Percentiles rank a stretch among this genome's conserved stretches.
phyloP scores from a whole-genome alignment of 2,329 filamentous ascomycete species.

The Aureobasidium sp. region DNA sequence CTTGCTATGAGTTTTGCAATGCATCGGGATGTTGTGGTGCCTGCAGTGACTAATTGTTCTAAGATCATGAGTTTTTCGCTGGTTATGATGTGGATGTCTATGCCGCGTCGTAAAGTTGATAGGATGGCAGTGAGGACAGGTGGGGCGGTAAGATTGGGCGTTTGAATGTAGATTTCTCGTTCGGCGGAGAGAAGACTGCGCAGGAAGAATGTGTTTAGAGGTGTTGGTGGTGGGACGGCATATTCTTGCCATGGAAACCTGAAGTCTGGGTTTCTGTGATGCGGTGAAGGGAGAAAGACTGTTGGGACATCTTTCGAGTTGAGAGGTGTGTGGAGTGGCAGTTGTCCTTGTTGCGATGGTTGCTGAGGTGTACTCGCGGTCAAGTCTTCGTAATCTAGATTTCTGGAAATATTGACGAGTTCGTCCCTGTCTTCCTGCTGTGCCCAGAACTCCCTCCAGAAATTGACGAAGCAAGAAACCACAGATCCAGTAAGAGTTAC shows the following conservation, averaged over 20 bases:
- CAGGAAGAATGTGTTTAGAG: conserved; percentile 58
- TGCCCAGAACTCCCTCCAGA: conserved; percentile 64
- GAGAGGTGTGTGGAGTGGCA: background rate
- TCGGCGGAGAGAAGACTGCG: conserved; percentile 48
- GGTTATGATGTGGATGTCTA: conserved; percentile 46
- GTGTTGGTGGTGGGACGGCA: conserved; percentile 50
- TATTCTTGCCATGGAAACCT: conserved; percentile 44
- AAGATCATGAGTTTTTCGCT: conserved; percentile 39
- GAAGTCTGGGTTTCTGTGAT: conserved; percentile 61
- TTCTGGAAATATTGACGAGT: background rate
- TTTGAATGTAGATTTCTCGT: conserved; percentile 58
- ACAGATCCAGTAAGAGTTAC: conserved; percentile 57
- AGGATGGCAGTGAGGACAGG: conserved; percentile 56
- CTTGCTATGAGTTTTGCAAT: conserved; percentile 50
- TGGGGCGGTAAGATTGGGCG: conserved; percentile 66
- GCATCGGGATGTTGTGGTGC: conserved; percentile 62
- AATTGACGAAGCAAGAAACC: conserved; percentile 53
- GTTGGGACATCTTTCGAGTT: conserved; percentile 35
- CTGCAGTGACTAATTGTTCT: conserved; percentile 73
- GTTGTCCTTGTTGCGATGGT: background rate
- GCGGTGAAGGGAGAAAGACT: conserved; percentile 64
- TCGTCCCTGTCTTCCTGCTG: conserved; percentile 13
- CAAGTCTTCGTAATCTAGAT: background rate
- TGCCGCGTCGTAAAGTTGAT: conserved; percentile 53
- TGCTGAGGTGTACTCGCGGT: background rate